Percentiles rank a stretch among this genome's conserved stretches.
Evolutionary conservation across 352 stramenopile species (phyloP).

Genomic region (Globisporangium rhizosaccharum): DNA sequence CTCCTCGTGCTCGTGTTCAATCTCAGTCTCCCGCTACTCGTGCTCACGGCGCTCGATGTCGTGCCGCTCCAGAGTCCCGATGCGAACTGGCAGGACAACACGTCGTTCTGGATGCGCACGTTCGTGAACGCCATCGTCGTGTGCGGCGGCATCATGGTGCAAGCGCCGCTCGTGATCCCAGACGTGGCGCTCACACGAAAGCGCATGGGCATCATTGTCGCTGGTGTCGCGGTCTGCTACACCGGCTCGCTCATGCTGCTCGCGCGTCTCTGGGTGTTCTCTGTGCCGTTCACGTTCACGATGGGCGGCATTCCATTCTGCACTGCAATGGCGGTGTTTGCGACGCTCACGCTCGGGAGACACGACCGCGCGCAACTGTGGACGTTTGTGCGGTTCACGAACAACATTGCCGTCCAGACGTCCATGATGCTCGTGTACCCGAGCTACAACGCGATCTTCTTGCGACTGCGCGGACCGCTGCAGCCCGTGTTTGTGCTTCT

Average conservation of each 20-base stretch:
- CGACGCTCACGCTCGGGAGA: neutral
- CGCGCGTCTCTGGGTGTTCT: neutral
- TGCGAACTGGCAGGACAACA: neutral
- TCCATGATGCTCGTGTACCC: conserved; percentile 4
- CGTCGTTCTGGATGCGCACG: neutral
- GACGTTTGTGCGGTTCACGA: neutral
- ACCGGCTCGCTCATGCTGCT: neutral
- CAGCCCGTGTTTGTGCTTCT: conserved; percentile 9
- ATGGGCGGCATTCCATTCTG: neutral
- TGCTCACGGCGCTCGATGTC: neutral
- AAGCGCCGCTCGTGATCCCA: neutral
- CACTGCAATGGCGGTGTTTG: neutral
- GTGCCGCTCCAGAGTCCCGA: conserved; percentile 2
- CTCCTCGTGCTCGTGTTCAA: neutral
- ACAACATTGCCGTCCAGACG: neutral
- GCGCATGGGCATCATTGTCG: neutral
- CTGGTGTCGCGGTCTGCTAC: neutral
- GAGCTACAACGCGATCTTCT: conserved; percentile 9
- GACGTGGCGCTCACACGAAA: neutral
- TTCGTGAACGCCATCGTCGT: neutral
- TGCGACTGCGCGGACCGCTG: neutral
- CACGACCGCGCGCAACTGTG: neutral
- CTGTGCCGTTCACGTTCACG: conserved; percentile 6
- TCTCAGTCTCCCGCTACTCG: neutral
- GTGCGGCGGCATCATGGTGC: neutral